Base-by-base conservation (phyloP, 164 flowering plant species). In the Vitis rupestris region DNA sequence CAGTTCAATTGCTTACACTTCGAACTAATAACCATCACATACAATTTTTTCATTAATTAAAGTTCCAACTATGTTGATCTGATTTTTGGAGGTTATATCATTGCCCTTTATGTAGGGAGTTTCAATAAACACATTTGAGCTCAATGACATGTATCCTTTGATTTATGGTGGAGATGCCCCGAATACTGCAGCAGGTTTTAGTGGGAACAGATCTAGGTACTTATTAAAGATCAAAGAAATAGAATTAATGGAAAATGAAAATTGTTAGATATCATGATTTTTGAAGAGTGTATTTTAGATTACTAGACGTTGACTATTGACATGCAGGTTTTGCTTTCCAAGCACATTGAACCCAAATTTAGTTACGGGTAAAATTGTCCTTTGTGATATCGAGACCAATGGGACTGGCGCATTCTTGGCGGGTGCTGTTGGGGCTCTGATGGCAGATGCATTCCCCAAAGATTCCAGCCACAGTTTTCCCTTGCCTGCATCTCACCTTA, bases 311-410 rank as follows among this genome's bases (percentile, higher is more conserved):
- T 47, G 15, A 2, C 10, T 52, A 2, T 11, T 16, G 11, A 11
- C 44, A 59, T 69, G 61, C 71, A 88, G 92, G 76, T 71, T 47
- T 47, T 87, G 94, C 67, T 1, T 0, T 2, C 8, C 12, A 1
- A 50, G 56, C 30, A 76, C 88, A 2, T 61, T 90, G 71, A 79
- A 90, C 51, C 14, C 27, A 3, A 67, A 13, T 10, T n/a, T 71
- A 51, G 87, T 87, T 58, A 78, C 70, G 47, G 92, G 88, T 0
- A 88, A 81, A 69, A 86, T 90, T 50, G 81, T 90, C 30, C 17
- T 90, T 0, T 90, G 92, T 59, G 88, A 85, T 27, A 10, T 3
- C 0, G 1, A 58, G 3, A 44, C 1, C 10, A 0, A 0, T 1
- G 81, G 74, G 13, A 27, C 8, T 2, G 55, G 19, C 10, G 27